Percentiles rank a stretch among this genome's conserved stretches.
These are phyloP conservation scores for Colletotrichum tofieldiae DNA, from an alignment of 2,329 filamentous ascomycete species.

Conservation along the genomic window DNA sequence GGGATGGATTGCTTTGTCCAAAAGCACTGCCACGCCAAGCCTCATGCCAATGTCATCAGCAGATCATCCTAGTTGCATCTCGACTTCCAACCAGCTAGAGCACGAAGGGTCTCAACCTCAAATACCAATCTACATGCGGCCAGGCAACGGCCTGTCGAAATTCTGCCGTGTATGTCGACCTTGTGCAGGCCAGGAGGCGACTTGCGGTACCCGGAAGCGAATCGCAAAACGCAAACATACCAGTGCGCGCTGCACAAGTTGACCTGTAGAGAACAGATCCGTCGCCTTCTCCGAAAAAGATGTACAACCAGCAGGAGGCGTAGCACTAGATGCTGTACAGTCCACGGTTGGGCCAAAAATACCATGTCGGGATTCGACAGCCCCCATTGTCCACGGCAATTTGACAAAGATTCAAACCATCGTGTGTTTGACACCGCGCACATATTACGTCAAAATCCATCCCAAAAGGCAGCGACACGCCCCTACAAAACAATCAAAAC, in stretches of 20 bases:
- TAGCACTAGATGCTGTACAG: too few relatives aligned
- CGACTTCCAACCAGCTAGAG: background rate
- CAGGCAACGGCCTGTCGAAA: background rate
- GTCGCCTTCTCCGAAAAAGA: background rate
- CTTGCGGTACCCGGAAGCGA: background rate
- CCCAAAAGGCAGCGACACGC: background rate
- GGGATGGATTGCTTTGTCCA: background rate
- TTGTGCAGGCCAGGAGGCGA: background rate
- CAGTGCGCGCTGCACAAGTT: background rate
- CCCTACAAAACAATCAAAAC: too few relatives aligned
- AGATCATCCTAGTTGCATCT: background rate
- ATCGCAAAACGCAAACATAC: background rate
- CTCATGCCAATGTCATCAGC: background rate
- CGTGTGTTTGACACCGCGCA: background rate
- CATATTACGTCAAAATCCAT: background rate
- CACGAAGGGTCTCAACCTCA: background rate
- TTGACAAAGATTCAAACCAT: background rate
- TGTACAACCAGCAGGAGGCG: too few relatives aligned
- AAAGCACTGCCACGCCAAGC: background rate
- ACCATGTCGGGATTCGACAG: fast-evolving
- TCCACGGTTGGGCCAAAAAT: background rate
- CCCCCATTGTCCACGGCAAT: background rate
- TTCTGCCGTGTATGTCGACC: background rate
- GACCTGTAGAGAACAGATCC: too few relatives aligned
- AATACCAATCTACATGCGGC: background rate